Base-by-base conservation (phyloP, 2,329 filamentous ascomycete species). In the Penicillium sp. region DNA sequence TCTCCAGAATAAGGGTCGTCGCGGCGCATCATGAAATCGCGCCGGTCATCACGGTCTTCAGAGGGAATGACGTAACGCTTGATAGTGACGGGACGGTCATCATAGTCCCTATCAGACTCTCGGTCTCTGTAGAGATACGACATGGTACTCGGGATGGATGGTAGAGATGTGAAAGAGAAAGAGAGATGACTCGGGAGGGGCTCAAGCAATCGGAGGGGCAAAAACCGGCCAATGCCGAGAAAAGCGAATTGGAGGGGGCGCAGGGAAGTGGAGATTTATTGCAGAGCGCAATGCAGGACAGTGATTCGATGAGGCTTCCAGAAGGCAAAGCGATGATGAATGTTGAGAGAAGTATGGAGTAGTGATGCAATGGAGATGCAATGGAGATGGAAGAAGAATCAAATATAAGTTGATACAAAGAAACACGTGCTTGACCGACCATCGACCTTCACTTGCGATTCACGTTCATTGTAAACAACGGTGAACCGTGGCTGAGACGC, bases 1-100 rank as follows among this genome's bases (percentile, higher is more conserved):
- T 71, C 60, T 45, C 56, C 52, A 9, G 25, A 6, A 11, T 46
- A 47, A 34, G 51, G 54, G 32, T 54, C 48, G 16, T 55, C 51
- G 11, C 51, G 44, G 46, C 51, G 45, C 44, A 51, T 48, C 30
- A 59, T 51, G 37, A 61, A 62, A 12, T 62, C 57, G 36, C 59
- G 56, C 13, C 64, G 60, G 30, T 63, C 55, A n/a, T 49, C 47
- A 32, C 47, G 39, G 30, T 68, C 64, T n/a, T 67, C 64, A 20
- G 61, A 47, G 16, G 64, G 58, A 39, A 72, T 60, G 49, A 70
- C 62, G 66, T 82, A 81, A 52, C 77, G 75, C 56, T 76, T 77
- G 50, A 80, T 72, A 17, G 62, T 68, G 36, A 67, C 60, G 23
- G 63, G 59, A 37, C 65, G 61, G 44, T 69, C 66, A 41, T 70